Percentiles rank a stretch among this genome's conserved stretches.
phyloP scores from a whole-genome alignment of 768 basidiomycete species.

The Bullera alba region DNA sequence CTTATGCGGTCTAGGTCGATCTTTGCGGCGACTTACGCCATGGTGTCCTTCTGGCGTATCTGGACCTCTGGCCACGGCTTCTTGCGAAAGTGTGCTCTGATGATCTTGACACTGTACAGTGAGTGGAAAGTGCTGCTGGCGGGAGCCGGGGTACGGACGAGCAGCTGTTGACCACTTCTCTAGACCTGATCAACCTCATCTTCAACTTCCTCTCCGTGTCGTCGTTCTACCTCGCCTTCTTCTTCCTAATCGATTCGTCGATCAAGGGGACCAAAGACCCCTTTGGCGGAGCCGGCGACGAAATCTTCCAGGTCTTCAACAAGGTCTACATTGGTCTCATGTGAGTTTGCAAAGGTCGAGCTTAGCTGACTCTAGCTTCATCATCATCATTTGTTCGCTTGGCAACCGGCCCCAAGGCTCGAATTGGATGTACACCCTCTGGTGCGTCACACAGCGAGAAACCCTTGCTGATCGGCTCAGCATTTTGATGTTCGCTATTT shows the following conservation, averaged over 20 bases:
- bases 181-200: constrained; percentile 33
- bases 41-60: constrained; percentile 39
- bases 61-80: constrained; percentile 42
- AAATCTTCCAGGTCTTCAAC: constrained; percentile 71
- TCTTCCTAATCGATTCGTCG: constrained; percentile 71
- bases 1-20: constrained; percentile 19
- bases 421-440: constrained; percentile 71
- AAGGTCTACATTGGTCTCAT: constrained; percentile 73
- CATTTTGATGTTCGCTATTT: constrained; percentile 36
- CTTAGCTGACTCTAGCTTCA: constrained; percentile 16
- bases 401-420: constrained; percentile 83
- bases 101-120: constrained; percentile 38
- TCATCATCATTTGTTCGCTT: constrained; percentile 53
- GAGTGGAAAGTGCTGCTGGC: no score
- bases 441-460: constrained; percentile 50
- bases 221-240: constrained; percentile 53
- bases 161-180: not conserved
- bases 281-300: constrained; percentile 66
- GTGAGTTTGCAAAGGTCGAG: constrained; percentile 56
- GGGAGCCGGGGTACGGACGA: not conserved
- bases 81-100: constrained; percentile 37
- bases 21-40: constrained; percentile 38
- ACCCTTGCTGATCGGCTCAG: constrained; percentile 7
- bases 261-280: constrained; percentile 60
- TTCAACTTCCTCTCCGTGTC: constrained; percentile 42